Conservation (phyloP, 1,139 yeast genomes). For the Geotrichum europaeum region DNA sequence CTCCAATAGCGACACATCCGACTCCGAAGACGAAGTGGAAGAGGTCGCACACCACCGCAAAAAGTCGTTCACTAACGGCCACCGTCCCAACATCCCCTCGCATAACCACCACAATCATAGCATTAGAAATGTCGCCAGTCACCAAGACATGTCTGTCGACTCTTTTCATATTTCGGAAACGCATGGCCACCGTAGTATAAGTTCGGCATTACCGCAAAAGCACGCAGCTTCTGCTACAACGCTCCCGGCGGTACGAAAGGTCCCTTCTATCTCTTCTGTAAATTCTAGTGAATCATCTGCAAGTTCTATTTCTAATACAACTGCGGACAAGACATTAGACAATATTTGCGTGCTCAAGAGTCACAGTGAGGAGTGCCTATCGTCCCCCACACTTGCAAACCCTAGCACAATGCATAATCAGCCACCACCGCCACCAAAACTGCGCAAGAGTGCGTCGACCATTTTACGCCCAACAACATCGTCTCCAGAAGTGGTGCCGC, state of each 20-base stretch:
- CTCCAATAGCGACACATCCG: constrained; percentile 10
- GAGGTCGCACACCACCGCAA: constrained; percentile 1
- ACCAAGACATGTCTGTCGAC: constrained; percentile 6
- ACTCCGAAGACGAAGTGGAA: constrained; percentile 9
- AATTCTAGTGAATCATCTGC: constrained; percentile 9
- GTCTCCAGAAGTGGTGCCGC: constrained; percentile 1
- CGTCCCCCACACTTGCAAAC: neutral
- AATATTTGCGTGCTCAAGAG: neutral
- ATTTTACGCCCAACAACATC: constrained; percentile 6
- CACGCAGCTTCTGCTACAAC: constrained; percentile 1
- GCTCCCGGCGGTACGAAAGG: neutral
- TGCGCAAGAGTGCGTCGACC: constrained; percentile 16
- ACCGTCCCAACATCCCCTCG: neutral
- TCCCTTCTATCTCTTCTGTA: constrained; percentile 5
- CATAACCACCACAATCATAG: neutral
- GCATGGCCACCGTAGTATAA: neutral
- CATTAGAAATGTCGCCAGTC: constrained; percentile 3
- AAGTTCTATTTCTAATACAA: neutral
- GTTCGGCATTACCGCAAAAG: neutral
- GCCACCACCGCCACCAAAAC: constrained; percentile 11
- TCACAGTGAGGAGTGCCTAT: constrained; percentile 9
- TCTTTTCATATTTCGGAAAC: neutral
- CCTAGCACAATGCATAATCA: neutral
- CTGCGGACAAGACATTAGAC: constrained; percentile 1
- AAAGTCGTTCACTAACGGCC: neutral